phyloP scores from a whole-genome alignment of 148 eudicot species.

The Salicornia ramosissima region DNA sequence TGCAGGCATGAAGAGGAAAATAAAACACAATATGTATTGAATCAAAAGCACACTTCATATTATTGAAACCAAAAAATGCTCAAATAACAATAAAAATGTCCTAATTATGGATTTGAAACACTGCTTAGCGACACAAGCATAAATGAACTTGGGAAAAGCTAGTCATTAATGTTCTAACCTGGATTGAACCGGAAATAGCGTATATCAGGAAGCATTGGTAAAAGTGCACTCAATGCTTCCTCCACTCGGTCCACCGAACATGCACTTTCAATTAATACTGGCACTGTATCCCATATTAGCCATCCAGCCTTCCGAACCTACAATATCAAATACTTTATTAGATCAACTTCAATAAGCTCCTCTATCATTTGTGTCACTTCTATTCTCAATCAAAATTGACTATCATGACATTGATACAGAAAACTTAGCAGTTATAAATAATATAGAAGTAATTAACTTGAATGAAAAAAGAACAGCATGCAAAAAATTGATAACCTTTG shows the following conservation, averaged over 20 bases:
- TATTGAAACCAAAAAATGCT: neutral
- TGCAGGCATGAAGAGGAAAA: neutral
- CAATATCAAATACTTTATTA: slow-evolving; percentile 8
- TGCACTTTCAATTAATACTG: slow-evolving; percentile 95
- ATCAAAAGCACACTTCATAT: neutral
- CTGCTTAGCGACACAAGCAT: neutral
- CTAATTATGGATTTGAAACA: neutral
- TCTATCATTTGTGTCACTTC: neutral
- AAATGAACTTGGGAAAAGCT: neutral
- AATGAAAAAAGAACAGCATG: neutral
- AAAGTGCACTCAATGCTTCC: slow-evolving; percentile 85
- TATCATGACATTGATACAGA: neutral
- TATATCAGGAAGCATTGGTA: slow-evolving; percentile 94
- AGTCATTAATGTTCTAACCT: slow-evolving; percentile 38
- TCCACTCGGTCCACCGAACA: slow-evolving; percentile 95
- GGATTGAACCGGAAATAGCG: slow-evolving; percentile 94
- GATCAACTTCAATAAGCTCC: neutral
- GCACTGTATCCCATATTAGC: slow-evolving; percentile 96
- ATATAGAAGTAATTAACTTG: neutral
- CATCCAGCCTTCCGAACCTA: slow-evolving; percentile 92
- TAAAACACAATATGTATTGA: slow-evolving; percentile 1
- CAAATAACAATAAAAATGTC: neutral
- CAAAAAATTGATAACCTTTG: slow-evolving; percentile 54
- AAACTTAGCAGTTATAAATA: neutral
- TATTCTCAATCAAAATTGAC: neutral